A percentile compares a stretch with the other conserved stretches of the same genome.
These are phyloP conservation scores for Melampsora larici-populina DNA, from an alignment of 1,284 basidiomycete genomes.

Conservation along the genomic window DNA sequence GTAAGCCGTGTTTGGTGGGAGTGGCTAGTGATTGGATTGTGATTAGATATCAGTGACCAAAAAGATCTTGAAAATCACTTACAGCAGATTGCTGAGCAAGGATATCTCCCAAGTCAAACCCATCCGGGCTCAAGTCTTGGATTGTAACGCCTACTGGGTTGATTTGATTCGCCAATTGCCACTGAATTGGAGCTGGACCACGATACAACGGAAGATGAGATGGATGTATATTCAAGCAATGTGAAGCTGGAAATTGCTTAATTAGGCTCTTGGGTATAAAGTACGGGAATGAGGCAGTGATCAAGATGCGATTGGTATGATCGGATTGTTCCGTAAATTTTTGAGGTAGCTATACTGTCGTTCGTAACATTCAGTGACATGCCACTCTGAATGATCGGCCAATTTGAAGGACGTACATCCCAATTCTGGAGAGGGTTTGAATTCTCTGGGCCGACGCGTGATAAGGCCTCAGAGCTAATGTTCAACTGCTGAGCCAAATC, in stretches of 20 bases:
- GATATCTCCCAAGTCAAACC: constrained; percentile 57
- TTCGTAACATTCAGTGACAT: background rate
- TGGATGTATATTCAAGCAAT: constrained; percentile 86
- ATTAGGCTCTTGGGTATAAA: constrained; percentile 71
- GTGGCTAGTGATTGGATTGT: constrained; percentile 55
- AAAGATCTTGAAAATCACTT: constrained; percentile 45
- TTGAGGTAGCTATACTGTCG: constrained; percentile 6
- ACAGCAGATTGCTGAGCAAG: constrained; percentile 53
- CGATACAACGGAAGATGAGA: constrained; percentile 82
- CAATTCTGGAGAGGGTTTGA: background rate
- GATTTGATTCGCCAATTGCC: constrained; percentile 67
- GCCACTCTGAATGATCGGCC: background rate
- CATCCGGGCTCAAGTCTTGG: constrained; percentile 54
- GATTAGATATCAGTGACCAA: background rate
- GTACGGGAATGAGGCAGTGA: constrained; percentile 65
- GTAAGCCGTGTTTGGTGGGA: constrained; percentile 62
- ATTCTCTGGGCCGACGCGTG: background rate
- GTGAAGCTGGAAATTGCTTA: constrained; percentile 62
- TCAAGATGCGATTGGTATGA: background rate
- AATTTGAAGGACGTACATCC: background rate
- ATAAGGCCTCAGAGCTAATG: background rate
- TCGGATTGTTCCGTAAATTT: background rate
- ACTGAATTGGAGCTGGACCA: constrained; percentile 89
- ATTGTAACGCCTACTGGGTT: constrained; percentile 68
- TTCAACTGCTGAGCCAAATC: background rate